Evolutionary conservation across 352 stramenopile species (phyloP), one percentile per base, ranked within the genome.

Genomic region (Elongisporangium prolatum): DNA sequence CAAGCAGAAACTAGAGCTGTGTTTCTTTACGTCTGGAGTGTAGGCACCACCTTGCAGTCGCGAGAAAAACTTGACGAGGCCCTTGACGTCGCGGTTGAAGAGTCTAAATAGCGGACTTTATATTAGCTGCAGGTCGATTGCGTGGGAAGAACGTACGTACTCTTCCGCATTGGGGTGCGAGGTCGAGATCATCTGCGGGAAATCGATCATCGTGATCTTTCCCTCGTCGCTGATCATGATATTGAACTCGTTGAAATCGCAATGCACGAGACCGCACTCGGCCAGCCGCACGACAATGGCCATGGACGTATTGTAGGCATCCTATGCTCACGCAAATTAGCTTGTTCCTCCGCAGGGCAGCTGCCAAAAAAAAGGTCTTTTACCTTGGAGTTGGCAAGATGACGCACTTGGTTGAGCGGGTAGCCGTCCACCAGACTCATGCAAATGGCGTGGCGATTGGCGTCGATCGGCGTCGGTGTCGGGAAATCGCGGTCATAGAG

Each of bases 161-260:
- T 99, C 95, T 48, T 88, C 71, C 24, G 98, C 97, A 75, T 99
- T 99, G 7, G 91, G 87, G 74, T 99, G 98, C 21, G 85, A 92
- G 2, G 95, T 99, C 9, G 91, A 98, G 53, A 99, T 97, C 97
- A 99, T 99, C 82, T 99, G 98, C 13, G 98, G 98, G 73, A 99
- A 99, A 88, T 99, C 98, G 77, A 99, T 99, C 71, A 99, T 96
- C 16, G 97, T 99, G 17, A 99, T 89, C 70, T 96, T 88, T 54
- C 89, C 79, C 40, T 75, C 68, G 50, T 95, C 80, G 73, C 97
- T 89, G 21, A 99, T 94, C 89, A 99, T 98, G 52, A 99, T 88
- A 77, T 99, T 99, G 78, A 99, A 99, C 79, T 99, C 98, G 84
- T 99, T 99, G 68, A 99, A 98, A 75, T 99, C 98, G 69, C 98